Base-by-base conservation (phyloP, 345 rosid genomes). In the Corchorus olitorius region DNA sequence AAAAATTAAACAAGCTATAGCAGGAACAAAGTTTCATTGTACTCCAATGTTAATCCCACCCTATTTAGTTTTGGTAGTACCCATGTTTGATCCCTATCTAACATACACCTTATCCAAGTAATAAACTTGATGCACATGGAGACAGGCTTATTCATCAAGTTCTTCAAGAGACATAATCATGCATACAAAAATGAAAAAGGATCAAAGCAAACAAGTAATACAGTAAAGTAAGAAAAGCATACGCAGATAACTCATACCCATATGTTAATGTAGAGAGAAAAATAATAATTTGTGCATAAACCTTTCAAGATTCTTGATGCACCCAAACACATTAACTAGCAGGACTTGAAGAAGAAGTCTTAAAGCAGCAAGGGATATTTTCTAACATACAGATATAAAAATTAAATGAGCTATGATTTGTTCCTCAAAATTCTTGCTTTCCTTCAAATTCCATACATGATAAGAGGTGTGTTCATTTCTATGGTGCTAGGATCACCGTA, bases 401-500 rank as follows among this genome's bases (percentile, higher is more conserved):
- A 56, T 66, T 45, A 43, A 41, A 46, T 68, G 22, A 8, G 56
- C 46, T 50, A 50, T 33, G 50, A 69, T 68, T 27, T 0, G 59
- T 14, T 11, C 5, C 27, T 33, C 22, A 15, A 69, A 69, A 8
- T 8, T 68, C 37, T 69, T 50, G 20, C 45, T 45, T 49, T 16
- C 71, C 71, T 66, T 53, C 58, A 50, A 69, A 50, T 50, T 50
- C 45, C 59, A 33, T 8, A 33, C 73, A 50, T 67, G 45, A 49
- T 69, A 45, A 49, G 27, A 16, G 27, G 6, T 69, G 73, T 27
- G 55, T 15, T 9, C 9, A 4, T 1, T 49, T 49, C 43, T 68
- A 1, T 22, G 13, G 37, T 46, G 56, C 39, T 45, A 67, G 10
- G 37, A 39, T 6, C 15, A 48, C 11, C 13, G 8, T 15, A 16